Evolutionary conservation across 441 rosid genomes (phyloP).

Genomic region (Aleurites moluccanus): DNA sequence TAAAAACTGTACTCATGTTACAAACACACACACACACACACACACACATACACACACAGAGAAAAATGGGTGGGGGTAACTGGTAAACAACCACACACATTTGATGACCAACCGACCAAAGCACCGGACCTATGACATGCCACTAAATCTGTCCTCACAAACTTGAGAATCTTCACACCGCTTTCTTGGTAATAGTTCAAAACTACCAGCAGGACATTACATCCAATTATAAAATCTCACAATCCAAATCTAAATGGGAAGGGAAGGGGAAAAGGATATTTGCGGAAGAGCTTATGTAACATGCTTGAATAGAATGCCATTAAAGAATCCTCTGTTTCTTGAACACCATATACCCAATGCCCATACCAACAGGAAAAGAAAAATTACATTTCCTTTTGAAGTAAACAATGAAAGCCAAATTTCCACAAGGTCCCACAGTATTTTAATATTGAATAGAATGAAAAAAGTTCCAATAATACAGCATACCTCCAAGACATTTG

Average conservation of each 20-base stretch:
- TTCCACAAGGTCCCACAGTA: not conserved
- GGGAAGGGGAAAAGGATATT: not conserved
- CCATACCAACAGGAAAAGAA: not conserved
- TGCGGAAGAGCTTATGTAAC: not conserved
- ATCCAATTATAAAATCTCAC: not conserved
- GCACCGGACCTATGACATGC: not conserved
- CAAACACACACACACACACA: too few species aligned
- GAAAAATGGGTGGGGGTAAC: too few species aligned
- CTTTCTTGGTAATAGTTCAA: not conserved
- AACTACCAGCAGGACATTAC: not conserved
- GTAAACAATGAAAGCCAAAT: not conserved
- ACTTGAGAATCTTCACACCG: not conserved
- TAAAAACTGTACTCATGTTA: too few species aligned
- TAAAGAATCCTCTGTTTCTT: not conserved
- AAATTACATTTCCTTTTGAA: not conserved
- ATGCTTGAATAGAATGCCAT: not conserved
- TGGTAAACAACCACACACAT: too few species aligned
- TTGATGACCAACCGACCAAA: too few species aligned
- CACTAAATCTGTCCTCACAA: not conserved
- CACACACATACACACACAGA: too few species aligned
- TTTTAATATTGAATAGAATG: not conserved
- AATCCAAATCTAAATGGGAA: not conserved
- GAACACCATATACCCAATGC: not conserved
- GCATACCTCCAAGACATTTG: conserved; percentile 87
- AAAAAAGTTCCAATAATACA: conserved; percentile 1